Evolutionary conservation across 805 yeast species (phyloP).

Genomic region (Lachancea sp.): DNA sequence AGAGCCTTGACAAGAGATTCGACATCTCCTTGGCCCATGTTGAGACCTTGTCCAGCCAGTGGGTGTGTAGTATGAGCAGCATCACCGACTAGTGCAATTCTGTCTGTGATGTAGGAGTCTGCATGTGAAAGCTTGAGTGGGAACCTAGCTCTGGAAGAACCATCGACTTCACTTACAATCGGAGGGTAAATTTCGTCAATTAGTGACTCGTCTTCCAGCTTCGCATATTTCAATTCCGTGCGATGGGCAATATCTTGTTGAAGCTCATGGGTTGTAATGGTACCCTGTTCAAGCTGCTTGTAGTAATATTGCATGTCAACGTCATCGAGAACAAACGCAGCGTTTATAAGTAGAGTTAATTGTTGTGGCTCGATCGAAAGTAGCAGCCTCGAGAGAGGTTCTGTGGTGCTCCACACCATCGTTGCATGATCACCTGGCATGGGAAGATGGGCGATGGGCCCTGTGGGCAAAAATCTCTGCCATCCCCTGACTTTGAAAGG

Average conservation of each 20-base stretch:
- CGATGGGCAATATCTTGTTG: slow-evolving; percentile 74
- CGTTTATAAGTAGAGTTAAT: slow-evolving; percentile 70
- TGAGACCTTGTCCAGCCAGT: slow-evolving; percentile 94
- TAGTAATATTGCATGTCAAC: slow-evolving; percentile 73
- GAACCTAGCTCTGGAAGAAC: slow-evolving; percentile 72
- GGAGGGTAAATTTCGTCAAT: slow-evolving; percentile 63
- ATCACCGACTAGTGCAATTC: slow-evolving; percentile 93
- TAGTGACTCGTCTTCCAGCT: slow-evolving; percentile 35
- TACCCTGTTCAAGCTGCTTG: slow-evolving; percentile 28
- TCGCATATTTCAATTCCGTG: slow-evolving; percentile 28
- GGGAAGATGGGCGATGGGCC: slow-evolving; percentile 90
- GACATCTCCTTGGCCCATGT: slow-evolving; percentile 96
- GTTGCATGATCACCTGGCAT: slow-evolving; percentile 83
- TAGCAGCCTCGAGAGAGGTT: slow-evolving; percentile 61
- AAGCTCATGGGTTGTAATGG: slow-evolving; percentile 40
- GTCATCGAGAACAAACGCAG: slow-evolving; percentile 73
- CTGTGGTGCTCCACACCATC: slow-evolving; percentile 87
- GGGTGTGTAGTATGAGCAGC: slow-evolving; percentile 99
- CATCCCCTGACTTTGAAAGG: slow-evolving; percentile 72
- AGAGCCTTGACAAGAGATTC: slow-evolving; percentile 60
- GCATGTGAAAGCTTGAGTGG: slow-evolving; percentile 88
- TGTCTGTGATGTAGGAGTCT: slow-evolving; percentile 74
- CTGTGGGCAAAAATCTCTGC: slow-evolving; percentile 88
- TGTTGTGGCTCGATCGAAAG: slow-evolving; percentile 51
- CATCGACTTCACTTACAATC: slow-evolving; percentile 51